Percentiles rank a stretch among this genome's conserved stretches.
phyloP scores from a whole-genome alignment of 2,329 filamentous ascomycete species.

The Diaporthe humulicola region DNA sequence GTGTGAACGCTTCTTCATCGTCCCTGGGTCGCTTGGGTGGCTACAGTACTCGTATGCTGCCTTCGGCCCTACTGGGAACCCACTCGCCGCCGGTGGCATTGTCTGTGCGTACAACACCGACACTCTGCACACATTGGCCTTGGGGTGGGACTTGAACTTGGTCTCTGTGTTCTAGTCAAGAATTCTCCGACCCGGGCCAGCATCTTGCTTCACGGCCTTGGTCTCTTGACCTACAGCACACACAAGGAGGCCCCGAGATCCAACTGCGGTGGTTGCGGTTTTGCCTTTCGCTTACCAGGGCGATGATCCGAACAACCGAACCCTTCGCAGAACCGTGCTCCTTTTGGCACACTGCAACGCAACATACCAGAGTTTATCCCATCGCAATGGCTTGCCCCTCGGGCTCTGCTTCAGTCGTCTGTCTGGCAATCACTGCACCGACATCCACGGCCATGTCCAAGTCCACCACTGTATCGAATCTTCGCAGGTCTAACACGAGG shows the following conservation, averaged over 20 bases:
- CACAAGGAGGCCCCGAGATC: neutral
- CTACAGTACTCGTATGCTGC: neutral
- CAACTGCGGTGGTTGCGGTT: neutral
- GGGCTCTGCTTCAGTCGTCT: neutral
- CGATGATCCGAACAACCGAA: conserved; percentile 30
- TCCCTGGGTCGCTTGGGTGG: neutral
- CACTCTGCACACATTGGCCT: conserved; percentile 3
- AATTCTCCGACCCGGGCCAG: conserved; percentile 27
- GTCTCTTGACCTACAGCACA: neutral
- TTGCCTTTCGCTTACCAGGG: conserved; percentile 29
- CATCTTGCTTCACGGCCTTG: conserved; percentile 1
- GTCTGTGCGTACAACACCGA: conserved; percentile 24
- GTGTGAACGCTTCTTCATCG: conserved; percentile 12
- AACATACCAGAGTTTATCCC: conserved; percentile 20
- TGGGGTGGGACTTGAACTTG: neutral
- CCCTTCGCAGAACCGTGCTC: conserved; percentile 3
- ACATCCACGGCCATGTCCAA: neutral
- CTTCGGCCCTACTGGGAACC: neutral
- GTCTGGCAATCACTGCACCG: neutral
- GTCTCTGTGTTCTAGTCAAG: neutral
- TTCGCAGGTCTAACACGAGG: neutral
- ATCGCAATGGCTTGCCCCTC: neutral
- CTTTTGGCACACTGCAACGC: conserved; percentile 23
- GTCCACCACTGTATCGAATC: neutral
- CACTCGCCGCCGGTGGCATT: conserved; percentile 11